Conservation (phyloP, 2,329 filamentous ascomycete species). For the Aspergillus fischeri region DNA sequence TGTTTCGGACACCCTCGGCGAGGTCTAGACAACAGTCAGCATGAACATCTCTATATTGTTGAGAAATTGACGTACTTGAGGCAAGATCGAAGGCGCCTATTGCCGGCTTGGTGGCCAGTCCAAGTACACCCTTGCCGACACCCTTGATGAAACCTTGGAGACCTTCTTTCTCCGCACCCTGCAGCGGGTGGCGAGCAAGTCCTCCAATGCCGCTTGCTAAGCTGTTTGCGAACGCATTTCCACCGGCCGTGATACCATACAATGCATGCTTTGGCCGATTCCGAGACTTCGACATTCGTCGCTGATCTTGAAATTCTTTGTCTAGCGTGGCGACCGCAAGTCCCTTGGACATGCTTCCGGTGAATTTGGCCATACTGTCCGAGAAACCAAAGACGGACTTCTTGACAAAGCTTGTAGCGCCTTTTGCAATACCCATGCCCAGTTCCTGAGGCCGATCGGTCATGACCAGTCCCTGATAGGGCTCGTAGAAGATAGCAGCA, state of each 20-base stretch:
- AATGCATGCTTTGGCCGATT: conserved; percentile 96
- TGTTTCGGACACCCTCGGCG: conserved; percentile 96
- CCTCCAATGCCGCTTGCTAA: conserved; percentile 92
- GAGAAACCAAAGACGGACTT: conserved; percentile 97
- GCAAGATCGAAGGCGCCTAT: conserved; percentile 96
- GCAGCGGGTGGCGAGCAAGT: conserved; percentile 84
- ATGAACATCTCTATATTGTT: neutral
- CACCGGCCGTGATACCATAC: conserved; percentile 91
- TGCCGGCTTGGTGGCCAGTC: conserved; percentile 92
- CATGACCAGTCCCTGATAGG: conserved; percentile 95
- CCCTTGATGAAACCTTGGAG: conserved; percentile 95
- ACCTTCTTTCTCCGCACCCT: conserved; percentile 94
- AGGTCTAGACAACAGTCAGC: conserved; percentile 52
- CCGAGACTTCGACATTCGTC: conserved; percentile 85
- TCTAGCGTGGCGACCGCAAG: conserved; percentile 92
- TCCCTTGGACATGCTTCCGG: conserved; percentile 93
- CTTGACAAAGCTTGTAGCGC: conserved; percentile 94
- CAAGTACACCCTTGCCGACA: conserved; percentile 89
- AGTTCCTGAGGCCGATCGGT: conserved; percentile 94
- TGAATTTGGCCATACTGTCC: conserved; percentile 96
- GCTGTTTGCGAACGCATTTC: conserved; percentile 89
- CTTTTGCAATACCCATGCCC: conserved; percentile 91
- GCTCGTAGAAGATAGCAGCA: conserved; percentile 98
- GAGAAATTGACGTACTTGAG: conserved; percentile 54
- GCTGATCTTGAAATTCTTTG: conserved; percentile 96